A percentile compares a stretch with the other conserved stretches of the same genome.
Evolutionary conservation across 306 rosid genomes (phyloP).

Genomic region (Cucumis cinereus): DNA sequence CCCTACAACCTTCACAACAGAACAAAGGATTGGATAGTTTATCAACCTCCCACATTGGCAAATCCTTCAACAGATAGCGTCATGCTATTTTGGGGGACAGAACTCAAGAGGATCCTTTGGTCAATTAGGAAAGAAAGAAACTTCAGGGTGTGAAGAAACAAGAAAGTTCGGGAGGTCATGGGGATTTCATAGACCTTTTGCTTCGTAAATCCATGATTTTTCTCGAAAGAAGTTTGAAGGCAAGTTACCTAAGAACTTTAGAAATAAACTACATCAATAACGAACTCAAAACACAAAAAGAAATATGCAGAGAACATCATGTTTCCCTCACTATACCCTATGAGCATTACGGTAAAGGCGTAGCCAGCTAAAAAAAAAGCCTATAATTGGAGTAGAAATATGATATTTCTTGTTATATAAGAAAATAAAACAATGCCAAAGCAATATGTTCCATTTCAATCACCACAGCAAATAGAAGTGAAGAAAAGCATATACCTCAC

Average conservation of each 20-base stretch:
- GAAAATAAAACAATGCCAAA: neutral
- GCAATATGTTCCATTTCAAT: neutral
- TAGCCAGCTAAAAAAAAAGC: neutral
- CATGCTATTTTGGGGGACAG: neutral
- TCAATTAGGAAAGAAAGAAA: neutral
- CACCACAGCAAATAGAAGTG: conserved; percentile 1
- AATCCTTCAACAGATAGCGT: neutral
- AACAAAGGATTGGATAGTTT: neutral
- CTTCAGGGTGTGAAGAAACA: neutral
- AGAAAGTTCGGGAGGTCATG: neutral
- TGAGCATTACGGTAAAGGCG: neutral
- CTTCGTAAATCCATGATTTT: too few relatives aligned
- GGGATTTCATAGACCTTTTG: neutral
- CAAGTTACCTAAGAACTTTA: neutral
- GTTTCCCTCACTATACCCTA: neutral
- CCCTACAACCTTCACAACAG: neutral
- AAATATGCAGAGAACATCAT: neutral
- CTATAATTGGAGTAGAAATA: neutral
- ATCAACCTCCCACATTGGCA: neutral
- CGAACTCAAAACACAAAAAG: neutral
- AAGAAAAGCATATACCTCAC: conserved; percentile 37
- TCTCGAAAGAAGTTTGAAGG: neutral
- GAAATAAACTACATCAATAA: neutral
- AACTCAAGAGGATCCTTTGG: neutral
- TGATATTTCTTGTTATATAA: neutral